Evolutionary conservation across 208 protist genomes (phyloP).

Genomic region (Entamoeba invadens): DNA sequence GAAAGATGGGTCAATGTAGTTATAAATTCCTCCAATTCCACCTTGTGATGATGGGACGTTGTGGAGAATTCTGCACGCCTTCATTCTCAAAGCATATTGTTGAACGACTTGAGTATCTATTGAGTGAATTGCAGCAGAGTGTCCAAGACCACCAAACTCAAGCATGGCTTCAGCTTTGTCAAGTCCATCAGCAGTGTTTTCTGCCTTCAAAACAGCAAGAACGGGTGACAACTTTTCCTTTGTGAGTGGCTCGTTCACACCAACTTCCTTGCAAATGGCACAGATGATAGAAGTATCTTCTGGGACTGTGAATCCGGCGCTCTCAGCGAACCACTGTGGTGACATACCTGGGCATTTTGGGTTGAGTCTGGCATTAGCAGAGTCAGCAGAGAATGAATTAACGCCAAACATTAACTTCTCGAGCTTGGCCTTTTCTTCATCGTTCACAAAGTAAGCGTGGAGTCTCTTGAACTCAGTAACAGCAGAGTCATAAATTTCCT

Average conservation of each 20-base stretch:
- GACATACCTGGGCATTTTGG: too few relatives aligned
- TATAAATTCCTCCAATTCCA: constrained; percentile 35
- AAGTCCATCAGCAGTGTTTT: constrained; percentile 8
- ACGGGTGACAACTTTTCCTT: too few relatives aligned
- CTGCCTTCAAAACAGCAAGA: constrained; percentile 16
- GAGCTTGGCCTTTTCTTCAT: constrained; percentile 24
- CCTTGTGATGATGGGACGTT: constrained; percentile 31
- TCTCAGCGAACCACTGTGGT: constrained; percentile 24
- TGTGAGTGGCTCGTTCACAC: background rate
- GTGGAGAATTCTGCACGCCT: too few relatives aligned
- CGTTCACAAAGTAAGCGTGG: constrained; percentile 13
- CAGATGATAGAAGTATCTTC: background rate
- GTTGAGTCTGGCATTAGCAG: background rate
- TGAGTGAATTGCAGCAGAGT: too few relatives aligned
- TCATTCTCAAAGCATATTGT: too few relatives aligned
- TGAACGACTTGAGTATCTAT: background rate
- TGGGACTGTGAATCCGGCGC: constrained; percentile 26
- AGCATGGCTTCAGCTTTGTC: too few relatives aligned
- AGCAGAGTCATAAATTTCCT: constrained; percentile 22
- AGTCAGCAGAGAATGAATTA: background rate
- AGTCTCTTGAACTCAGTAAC: background rate
- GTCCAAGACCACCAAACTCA: too few relatives aligned
- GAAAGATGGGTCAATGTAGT: constrained; percentile 25
- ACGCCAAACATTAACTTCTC: constrained; percentile 13
- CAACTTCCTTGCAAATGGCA: background rate